Evolutionary conservation across 495 filamentous ascomycete genomes (phyloP).

Genomic region (Xanthoparmelia taractica): DNA sequence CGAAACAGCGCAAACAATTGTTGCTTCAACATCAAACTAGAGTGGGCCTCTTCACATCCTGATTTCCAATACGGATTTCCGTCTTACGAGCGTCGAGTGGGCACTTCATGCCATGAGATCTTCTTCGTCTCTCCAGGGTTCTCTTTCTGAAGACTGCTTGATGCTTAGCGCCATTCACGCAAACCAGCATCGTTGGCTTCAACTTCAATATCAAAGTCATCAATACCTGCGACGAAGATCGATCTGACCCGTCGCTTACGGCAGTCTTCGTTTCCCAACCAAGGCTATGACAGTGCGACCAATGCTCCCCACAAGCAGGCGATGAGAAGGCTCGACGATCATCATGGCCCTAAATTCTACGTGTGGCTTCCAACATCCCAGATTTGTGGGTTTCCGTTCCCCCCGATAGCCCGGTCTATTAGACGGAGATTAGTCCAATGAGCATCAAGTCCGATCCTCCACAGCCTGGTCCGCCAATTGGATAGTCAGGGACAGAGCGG

Average conservation of each 20-base stretch:
- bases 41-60: neutral
- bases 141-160: neutral
- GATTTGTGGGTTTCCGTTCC: slow-evolving; percentile 14
- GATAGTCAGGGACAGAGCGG: slow-evolving; percentile 25
- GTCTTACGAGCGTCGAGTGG: neutral
- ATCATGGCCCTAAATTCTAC: neutral
- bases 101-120: neutral
- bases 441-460: neutral
- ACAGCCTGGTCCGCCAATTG: slow-evolving; percentile 20
- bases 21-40: neutral
- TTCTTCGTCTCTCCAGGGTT: neutral
- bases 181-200: neutral
- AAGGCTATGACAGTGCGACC: neutral
- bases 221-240: neutral
- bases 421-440: slow-evolving; percentile 12
- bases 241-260: neutral
- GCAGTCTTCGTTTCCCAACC: neutral
- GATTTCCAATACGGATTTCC: neutral
- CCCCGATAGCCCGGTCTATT: slow-evolving; percentile 17
- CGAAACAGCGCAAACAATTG: neutral
- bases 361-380: slow-evolving; percentile 6
- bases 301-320: neutral
- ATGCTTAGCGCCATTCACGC: neutral
- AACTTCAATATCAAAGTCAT: neutral
- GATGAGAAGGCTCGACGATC: neutral